Percentiles rank a stretch among this genome's conserved stretches.
Evolutionary conservation across 148 eudicot species (phyloP).

Genomic region (Diospyros kaki): DNA sequence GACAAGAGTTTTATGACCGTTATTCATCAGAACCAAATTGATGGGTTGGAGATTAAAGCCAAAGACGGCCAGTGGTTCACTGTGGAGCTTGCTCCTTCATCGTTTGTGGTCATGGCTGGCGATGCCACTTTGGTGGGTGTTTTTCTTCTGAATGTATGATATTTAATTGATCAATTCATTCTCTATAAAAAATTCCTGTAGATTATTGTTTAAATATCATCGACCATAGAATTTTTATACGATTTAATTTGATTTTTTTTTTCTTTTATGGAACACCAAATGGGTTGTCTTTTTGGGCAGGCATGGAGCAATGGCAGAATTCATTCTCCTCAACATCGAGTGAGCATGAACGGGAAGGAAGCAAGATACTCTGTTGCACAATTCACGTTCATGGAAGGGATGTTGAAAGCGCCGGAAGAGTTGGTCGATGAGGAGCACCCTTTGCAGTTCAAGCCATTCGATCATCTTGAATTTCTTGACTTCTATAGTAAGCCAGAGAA

Average conservation of each 20-base stretch:
- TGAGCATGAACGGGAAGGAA: slow-evolving; percentile 32
- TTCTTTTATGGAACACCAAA: not conserved
- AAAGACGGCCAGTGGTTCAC: slow-evolving; percentile 41
- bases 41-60: slow-evolving; percentile 45
- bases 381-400: slow-evolving; percentile 35
- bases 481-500: slow-evolving; percentile 34
- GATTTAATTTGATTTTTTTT: too few species aligned
- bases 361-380: slow-evolving; percentile 36
- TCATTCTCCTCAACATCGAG: slow-evolving; percentile 42
- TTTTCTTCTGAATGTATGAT: too few species aligned
- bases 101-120: slow-evolving; percentile 51
- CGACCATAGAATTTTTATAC: too few species aligned
- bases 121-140: slow-evolving; percentile 40
- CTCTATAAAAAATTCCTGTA: too few species aligned
- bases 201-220: too few species aligned
- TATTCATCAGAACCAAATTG: slow-evolving; percentile 38
- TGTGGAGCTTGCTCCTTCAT: slow-evolving; percentile 36
- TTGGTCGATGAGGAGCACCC: slow-evolving; percentile 40
- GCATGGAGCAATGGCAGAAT: slow-evolving; percentile 54
- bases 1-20: slow-evolving; percentile 46
- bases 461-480: slow-evolving; percentile 35
- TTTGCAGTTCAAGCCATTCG: slow-evolving; percentile 31
- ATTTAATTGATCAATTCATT: too few species aligned
- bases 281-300: slow-evolving; percentile 11
- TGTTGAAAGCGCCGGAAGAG: slow-evolving; percentile 36